Evolutionary conservation across 768 basidiomycete species (phyloP), one percentile per base, ranked within the genome.

Genomic region (Baorangia bicolor): DNA sequence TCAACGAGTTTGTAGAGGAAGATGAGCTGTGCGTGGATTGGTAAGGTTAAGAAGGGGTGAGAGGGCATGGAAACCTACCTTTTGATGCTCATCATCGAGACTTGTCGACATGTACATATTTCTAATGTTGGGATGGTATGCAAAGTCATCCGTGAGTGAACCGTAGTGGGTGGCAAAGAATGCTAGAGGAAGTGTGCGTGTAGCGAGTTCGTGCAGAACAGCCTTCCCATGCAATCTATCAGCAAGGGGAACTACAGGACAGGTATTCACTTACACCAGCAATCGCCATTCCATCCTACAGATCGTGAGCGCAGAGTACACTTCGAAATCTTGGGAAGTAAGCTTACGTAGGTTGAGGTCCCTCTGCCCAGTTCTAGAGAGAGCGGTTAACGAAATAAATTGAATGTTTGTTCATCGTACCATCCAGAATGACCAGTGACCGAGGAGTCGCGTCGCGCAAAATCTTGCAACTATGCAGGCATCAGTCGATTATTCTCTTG

Each of bases 151-250:
- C 9, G 96, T 97, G 40, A 98, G 78, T 1, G 94, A 91, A 4
- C 94, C 94, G 62, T 98, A 99, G 72, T 99, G 97, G 0, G 97
- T 99, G 34, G 97, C 96, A 65, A 99, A 99, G 78, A 98, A 97
- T 2, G 92, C 88, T 27, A 98, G 75, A 12, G 95, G 88, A 5
- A 97, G 76, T 0, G 92, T 94, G 64, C 92, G 92, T 0, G 95
- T 97, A 1, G 97, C 93, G 16, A 99, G 81, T 67, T 96, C 86
- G 69, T 99, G 97, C 20, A 98, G 72, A 14, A 98, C 97, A 11
- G 96, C 92, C 87, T 90, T 56, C 45, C 16, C 41, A 56, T 46
- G 7, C 47, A 39, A 39, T 48, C 34, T 4, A 33, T 65, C 44
- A 65, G 51, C 11, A 35, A 49, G 20, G 25, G 18, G 31, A 49